Percentiles rank a stretch among this genome's conserved stretches.
These are phyloP conservation scores for Paramyrothecium sp. DNA, from an alignment of 2,329 filamentous ascomycete species.

Conservation along the genomic window DNA sequence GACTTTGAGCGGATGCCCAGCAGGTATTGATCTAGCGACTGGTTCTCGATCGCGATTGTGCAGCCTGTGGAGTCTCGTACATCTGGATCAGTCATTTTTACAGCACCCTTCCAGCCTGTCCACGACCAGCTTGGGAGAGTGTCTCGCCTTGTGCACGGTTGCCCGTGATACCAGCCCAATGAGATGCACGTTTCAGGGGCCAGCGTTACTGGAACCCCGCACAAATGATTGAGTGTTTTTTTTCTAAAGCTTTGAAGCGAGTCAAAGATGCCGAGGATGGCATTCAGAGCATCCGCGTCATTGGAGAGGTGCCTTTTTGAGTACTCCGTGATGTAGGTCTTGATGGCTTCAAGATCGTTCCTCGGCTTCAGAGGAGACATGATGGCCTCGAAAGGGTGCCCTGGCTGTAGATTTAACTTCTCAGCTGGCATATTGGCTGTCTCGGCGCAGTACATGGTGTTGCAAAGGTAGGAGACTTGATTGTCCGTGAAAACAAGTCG, in stretches of 20 bases:
- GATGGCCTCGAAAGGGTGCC: neutral
- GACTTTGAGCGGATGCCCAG: neutral
- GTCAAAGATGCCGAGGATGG: neutral
- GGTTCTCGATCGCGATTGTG: neutral
- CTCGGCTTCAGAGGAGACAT: neutral
- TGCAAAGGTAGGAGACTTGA: slow-evolving; percentile 5
- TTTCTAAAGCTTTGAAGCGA: neutral
- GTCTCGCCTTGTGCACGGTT: neutral
- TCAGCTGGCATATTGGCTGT: neutral
- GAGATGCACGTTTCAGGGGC: neutral
- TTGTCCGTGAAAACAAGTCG: slow-evolving; percentile 14
- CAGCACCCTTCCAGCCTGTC: neutral
- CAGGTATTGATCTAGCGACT: neutral
- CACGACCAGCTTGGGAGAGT: neutral
- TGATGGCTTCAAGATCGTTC: neutral
- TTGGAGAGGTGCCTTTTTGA: neutral
- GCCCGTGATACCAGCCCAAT: neutral
- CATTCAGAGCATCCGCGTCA: neutral
- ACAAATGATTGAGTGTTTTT: neutral
- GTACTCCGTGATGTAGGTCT: neutral
- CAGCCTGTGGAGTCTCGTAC: neutral
- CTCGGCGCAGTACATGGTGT: neutral
- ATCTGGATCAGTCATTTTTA: neutral
- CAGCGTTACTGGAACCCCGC: neutral
- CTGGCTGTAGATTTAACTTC: neutral